These are phyloP conservation scores for Anethum foeniculum DNA, from an alignment of 140 eudicot species.

Conservation along the genomic window DNA sequence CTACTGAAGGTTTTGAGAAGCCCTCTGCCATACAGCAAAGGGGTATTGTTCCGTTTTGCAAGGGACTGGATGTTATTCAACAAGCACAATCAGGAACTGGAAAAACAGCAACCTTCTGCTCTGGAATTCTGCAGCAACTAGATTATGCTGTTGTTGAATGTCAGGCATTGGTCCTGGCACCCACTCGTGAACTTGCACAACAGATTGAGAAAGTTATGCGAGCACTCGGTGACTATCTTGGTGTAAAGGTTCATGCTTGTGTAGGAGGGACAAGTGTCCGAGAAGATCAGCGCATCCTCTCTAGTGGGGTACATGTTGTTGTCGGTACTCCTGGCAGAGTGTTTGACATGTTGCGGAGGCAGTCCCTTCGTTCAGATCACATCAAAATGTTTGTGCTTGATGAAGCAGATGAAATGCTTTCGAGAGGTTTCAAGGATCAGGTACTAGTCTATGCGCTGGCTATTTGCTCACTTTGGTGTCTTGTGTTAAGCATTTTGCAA, in stretches of 20 bases:
- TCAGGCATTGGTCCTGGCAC: constrained; percentile 36
- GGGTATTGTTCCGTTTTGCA: constrained; percentile 34
- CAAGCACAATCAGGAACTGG: constrained; percentile 43
- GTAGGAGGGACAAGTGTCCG: constrained; percentile 34
- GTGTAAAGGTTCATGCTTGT: constrained; percentile 34
- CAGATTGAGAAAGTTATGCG: constrained; percentile 36
- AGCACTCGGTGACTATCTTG: constrained; percentile 30
- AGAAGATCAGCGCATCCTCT: constrained; percentile 30
- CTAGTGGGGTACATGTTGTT: constrained; percentile 29
- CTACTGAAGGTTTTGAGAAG: constrained; percentile 27
- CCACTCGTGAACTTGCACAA: constrained; percentile 34
- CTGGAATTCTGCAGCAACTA: constrained; percentile 32
- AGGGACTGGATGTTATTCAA: constrained; percentile 37
- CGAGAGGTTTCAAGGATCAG: constrained; percentile 39
- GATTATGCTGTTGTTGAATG: constrained; percentile 28
- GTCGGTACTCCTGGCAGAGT: constrained; percentile 35
- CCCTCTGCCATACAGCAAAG: constrained; percentile 39
- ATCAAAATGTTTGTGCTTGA: constrained; percentile 34
- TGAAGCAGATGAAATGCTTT: constrained; percentile 38
- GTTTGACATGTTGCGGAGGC: constrained; percentile 31
- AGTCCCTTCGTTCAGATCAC: constrained; percentile 29
- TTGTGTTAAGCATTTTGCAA: neutral
- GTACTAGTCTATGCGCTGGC: neutral
- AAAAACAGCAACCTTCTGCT: constrained; percentile 39
- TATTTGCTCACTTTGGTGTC: neutral